Evolutionary conservation across 2,329 filamentous ascomycete species (phyloP).

Genomic region (Aspergillus calidoustus): DNA sequence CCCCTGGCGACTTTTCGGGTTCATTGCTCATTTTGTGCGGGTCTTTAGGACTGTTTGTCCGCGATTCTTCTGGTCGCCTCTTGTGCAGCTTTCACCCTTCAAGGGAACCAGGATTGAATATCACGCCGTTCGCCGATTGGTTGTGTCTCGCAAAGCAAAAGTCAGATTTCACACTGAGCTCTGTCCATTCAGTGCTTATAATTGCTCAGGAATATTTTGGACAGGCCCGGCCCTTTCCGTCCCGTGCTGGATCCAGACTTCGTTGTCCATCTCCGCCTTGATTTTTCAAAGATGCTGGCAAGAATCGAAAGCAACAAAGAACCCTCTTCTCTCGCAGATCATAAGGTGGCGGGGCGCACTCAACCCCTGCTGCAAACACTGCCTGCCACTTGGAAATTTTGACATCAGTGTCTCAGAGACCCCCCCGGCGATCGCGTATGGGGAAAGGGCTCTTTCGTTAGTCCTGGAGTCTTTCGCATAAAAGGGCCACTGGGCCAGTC

Average conservation of each 20-base stretch:
- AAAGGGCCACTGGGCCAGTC: conserved; percentile 21
- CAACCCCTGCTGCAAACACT: background rate
- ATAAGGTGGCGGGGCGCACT: background rate
- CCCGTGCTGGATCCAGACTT: conserved; percentile 32
- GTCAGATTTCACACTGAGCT: conserved; percentile 16
- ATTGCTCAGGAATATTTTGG: conserved; percentile 14
- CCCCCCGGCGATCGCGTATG: conserved; percentile 3
- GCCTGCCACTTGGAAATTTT: background rate
- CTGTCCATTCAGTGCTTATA: conserved; percentile 19
- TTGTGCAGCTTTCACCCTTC: conserved; percentile 8
- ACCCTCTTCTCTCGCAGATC: conserved; percentile 1
- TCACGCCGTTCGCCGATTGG: conserved; percentile 11
- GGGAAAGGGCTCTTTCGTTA: conserved; percentile 28
- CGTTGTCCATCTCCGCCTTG: conserved; percentile 15
- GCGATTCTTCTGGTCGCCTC: conserved; percentile 6
- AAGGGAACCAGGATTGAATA: background rate
- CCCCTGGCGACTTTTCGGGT: conserved; percentile 16
- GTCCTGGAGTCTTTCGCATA: conserved; percentile 32
- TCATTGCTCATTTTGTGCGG: conserved; percentile 17
- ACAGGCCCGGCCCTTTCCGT: conserved; percentile 45
- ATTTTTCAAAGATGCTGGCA: background rate
- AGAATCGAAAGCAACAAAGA: background rate
- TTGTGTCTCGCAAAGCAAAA: conserved; percentile 14
- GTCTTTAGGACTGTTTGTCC: conserved; percentile 7
- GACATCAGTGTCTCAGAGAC: conserved; percentile 5